These are phyloP conservation scores for Aspergillus baeticus DNA, from an alignment of 495 filamentous ascomycete genomes.

Conservation along the genomic window DNA sequence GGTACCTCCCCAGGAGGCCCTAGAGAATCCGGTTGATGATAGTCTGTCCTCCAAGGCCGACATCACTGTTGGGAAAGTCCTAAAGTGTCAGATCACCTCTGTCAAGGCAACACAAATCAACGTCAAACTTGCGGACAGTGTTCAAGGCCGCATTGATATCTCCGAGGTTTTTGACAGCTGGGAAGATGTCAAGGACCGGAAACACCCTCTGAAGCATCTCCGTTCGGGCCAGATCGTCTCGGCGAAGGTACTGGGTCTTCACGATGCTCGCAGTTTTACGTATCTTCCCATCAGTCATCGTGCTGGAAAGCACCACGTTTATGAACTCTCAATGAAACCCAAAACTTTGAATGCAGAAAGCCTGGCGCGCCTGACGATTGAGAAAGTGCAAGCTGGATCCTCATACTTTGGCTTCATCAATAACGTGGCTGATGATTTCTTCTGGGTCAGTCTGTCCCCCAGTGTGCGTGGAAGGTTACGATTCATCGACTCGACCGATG, in stretches of 20 bases:
- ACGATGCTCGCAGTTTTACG: constrained; percentile 85
- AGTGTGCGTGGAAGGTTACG: constrained; percentile 81
- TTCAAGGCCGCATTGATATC: constrained; percentile 87
- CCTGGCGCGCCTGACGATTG: constrained; percentile 61
- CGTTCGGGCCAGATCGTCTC: constrained; percentile 64
- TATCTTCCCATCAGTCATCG: constrained; percentile 91
- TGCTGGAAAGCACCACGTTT: constrained; percentile 70
- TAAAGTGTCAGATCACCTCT: constrained; percentile 74
- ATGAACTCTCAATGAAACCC: constrained; percentile 85
- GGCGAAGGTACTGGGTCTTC: constrained; percentile 80
- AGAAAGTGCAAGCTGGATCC: constrained; percentile 70
- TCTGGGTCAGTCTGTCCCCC: constrained; percentile 92
- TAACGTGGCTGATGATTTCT: constrained; percentile 69
- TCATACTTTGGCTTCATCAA: constrained; percentile 82
- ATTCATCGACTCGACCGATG: constrained; percentile 80
- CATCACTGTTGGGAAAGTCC: constrained; percentile 69
- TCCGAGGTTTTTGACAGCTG: constrained; percentile 86
- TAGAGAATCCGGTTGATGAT: constrained; percentile 69
- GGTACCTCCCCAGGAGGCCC: constrained; percentile 34
- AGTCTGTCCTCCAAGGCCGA: constrained; percentile 64
- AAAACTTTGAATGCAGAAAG: constrained; percentile 57
- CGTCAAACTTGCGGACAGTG: constrained; percentile 81
- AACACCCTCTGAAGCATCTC: constrained; percentile 72
- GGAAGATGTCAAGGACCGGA: constrained; percentile 80
- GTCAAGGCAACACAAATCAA: constrained; percentile 90